Evolutionary conservation across 106 monocot species (phyloP).

Genomic region (Dactylorhiza incarnata): DNA sequence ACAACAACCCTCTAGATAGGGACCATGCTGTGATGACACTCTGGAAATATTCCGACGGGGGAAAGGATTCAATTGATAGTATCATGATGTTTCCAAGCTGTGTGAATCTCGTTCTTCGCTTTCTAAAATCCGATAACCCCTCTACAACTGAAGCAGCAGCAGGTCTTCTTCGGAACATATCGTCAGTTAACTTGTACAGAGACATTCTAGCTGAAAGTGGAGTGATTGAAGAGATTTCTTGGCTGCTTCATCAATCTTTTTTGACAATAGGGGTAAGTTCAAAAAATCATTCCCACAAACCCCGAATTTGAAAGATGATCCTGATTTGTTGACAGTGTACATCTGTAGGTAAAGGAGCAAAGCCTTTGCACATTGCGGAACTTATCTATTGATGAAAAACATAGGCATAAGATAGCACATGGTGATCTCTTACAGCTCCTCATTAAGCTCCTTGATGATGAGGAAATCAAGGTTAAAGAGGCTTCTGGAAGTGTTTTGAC

Average conservation of each 20-base stretch:
- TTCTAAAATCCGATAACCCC: conserved; percentile 61
- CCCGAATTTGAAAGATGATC: conserved; percentile 2
- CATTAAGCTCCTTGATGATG: conserved; percentile 68
- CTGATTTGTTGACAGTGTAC: conserved; percentile 3
- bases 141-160: conserved; percentile 71
- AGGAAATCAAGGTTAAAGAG: conserved; percentile 78
- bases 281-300: neutral
- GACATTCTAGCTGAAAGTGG: conserved; percentile 55
- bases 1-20: conserved; percentile 77
- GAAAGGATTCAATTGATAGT: conserved; percentile 55
- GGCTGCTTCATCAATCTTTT: conserved; percentile 33
- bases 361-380: conserved; percentile 69
- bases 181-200: conserved; percentile 56
- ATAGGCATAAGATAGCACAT: conserved; percentile 39
- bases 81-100: conserved; percentile 71
- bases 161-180: conserved; percentile 59
- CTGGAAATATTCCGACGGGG: conserved; percentile 76
- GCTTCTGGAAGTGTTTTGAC: conserved; percentile 73
- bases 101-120: conserved; percentile 58
- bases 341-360: conserved; percentile 67
- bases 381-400: conserved; percentile 60
- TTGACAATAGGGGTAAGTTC: conserved; percentile 39
- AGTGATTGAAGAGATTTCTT: conserved; percentile 60
- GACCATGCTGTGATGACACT: conserved; percentile 71
- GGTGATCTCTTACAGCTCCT: conserved; percentile 43